These are phyloP conservation scores for Aureobasidium lini DNA, from an alignment of 2,329 filamentous ascomycete species.

Conservation along the genomic window DNA sequence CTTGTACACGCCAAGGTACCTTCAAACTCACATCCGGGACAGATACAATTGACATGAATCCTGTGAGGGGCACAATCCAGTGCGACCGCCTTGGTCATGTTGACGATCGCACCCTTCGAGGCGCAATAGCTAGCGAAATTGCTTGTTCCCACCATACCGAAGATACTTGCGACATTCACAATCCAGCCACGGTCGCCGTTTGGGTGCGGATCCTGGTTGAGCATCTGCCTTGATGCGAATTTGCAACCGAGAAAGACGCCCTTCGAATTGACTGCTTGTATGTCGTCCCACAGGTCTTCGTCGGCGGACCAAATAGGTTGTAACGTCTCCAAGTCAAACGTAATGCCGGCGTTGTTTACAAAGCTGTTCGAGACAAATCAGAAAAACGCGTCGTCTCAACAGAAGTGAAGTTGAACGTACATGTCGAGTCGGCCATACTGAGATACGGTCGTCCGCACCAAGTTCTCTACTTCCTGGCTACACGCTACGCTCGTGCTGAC, in stretches of 20 bases:
- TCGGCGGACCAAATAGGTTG: constrained; percentile 20
- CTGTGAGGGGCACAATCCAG: constrained; percentile 36
- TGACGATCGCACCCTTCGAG: constrained; percentile 40
- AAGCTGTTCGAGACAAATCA: constrained; percentile 15
- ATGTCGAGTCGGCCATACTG: constrained; percentile 12
- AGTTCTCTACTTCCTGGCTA: constrained; percentile 5
- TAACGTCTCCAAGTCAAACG: constrained; percentile 21
- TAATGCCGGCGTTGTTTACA: constrained; percentile 32
- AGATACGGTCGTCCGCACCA: constrained; percentile 5
- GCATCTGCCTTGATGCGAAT: constrained; percentile 31
- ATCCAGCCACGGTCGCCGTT: constrained; percentile 31
- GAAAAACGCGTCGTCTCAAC: not conserved
- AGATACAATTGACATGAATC: constrained; percentile 37
- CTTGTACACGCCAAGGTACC: not conserved
- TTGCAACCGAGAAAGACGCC: constrained; percentile 35
- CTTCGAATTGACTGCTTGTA: constrained; percentile 31
- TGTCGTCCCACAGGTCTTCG: constrained; percentile 30
- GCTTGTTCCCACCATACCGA: constrained; percentile 25
- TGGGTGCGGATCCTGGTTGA: constrained; percentile 27
- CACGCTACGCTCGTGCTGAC: constrained; percentile 5
- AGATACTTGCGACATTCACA: constrained; percentile 31
- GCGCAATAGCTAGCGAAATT: constrained; percentile 36
- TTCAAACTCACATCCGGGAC: constrained; percentile 34
- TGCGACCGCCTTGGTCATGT: constrained; percentile 40
- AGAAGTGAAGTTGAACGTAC: not conserved